These are phyloP conservation scores for Pulveroboletus sp. DNA, from an alignment of 768 basidiomycete genomes.

Conservation along the genomic window DNA sequence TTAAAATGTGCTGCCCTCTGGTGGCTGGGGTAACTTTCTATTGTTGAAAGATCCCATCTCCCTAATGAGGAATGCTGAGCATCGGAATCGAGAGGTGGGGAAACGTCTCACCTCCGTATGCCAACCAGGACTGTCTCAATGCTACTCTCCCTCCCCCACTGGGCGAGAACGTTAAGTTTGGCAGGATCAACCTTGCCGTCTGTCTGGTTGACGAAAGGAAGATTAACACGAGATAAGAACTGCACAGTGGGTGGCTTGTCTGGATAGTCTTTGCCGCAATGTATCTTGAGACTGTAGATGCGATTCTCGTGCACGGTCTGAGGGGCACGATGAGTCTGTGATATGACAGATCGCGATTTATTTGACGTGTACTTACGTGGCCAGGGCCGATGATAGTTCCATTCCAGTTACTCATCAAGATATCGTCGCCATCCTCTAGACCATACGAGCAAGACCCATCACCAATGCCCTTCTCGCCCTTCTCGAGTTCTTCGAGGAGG, in stretches of 20 bases:
- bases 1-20: slow-evolving; percentile 77
- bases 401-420: slow-evolving; percentile 98
- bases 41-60: slow-evolving; percentile 94
- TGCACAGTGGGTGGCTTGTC: slow-evolving; percentile 75
- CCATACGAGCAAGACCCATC: slow-evolving; percentile 98
- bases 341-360: slow-evolving; percentile 9
- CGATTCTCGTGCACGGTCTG: slow-evolving; percentile 98
- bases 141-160: slow-evolving; percentile 73
- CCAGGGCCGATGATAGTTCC: slow-evolving; percentile 99
- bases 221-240: slow-evolving; percentile 86
- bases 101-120: slow-evolving; percentile 67
- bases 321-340: slow-evolving; percentile 11
- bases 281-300: slow-evolving; percentile 93
- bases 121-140: slow-evolving; percentile 91
- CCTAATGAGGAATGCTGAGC: slow-evolving; percentile 39
- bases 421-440: slow-evolving; percentile 91
- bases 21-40: slow-evolving; percentile 91
- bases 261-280: slow-evolving; percentile 73
- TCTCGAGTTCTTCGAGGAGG: slow-evolving; percentile 96
- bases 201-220: slow-evolving; percentile 79
- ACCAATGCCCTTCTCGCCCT: slow-evolving; percentile 99
- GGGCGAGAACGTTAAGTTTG: slow-evolving; percentile 66
- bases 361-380: slow-evolving; percentile 59
- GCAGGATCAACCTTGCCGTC: slow-evolving; percentile 75
- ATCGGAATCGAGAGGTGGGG: background rate